A percentile compares a stretch with the other conserved stretches of the same genome.
Evolutionary conservation across 2,329 filamentous ascomycete genomes (phyloP).

Genomic region (Blastomyces parvus): DNA sequence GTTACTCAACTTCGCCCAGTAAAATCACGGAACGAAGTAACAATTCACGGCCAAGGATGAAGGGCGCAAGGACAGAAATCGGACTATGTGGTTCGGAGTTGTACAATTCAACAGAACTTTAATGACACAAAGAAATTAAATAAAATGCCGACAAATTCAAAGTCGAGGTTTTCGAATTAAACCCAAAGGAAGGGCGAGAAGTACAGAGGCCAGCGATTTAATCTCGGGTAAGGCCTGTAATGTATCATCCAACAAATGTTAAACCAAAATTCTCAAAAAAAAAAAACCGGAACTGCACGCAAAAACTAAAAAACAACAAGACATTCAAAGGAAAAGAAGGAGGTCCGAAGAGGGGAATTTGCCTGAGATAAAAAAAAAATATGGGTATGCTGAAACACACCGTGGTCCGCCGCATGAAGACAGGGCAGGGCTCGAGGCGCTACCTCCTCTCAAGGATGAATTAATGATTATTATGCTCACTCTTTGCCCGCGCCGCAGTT

Average conservation of each 20-base stretch:
- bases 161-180: not conserved
- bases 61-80: not conserved
- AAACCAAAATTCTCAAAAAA: not conserved
- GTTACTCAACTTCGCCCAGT: not conserved
- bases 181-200: not conserved
- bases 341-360: not conserved
- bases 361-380: not conserved
- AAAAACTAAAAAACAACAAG: not conserved
- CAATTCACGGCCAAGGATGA: not conserved
- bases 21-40: not conserved
- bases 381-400: not conserved
- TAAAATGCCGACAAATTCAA: not conserved
- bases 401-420: not conserved
- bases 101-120: not conserved
- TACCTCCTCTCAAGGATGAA: not conserved
- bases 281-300: not conserved
- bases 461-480: not conserved
- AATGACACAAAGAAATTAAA: conserved; percentile 1
- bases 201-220: not conserved
- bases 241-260: not conserved
- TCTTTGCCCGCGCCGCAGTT: not conserved
- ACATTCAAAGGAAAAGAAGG: not conserved
- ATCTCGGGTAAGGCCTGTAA: not conserved
- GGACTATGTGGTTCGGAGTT: not conserved
- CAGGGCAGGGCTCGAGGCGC: not conserved